Percentiles rank a stretch among this genome's conserved stretches.
phyloP scores from a whole-genome alignment of 2,329 filamentous ascomycete genomes.

The Diaporthe helianthi region DNA sequence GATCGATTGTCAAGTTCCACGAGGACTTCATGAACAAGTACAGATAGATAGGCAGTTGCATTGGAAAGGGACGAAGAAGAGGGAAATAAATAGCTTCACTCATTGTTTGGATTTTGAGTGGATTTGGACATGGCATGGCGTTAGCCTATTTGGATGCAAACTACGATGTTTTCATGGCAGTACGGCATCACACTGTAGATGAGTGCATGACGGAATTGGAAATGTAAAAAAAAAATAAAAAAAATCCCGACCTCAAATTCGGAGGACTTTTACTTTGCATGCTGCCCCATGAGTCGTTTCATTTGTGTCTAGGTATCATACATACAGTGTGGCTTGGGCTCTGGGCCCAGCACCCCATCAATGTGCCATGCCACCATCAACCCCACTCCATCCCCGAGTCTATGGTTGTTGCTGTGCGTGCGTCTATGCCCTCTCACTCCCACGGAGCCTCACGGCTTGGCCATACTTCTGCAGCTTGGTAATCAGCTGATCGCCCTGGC shows the following conservation, averaged over 20 bases:
- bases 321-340: constrained; percentile 24
- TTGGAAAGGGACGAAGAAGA: constrained; percentile 3
- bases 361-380: neutral
- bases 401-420: neutral
- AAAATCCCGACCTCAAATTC: neutral
- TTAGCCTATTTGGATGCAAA: constrained; percentile 9
- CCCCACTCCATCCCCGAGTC: neutral
- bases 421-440: constrained; percentile 84
- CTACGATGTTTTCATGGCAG: neutral
- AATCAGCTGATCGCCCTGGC: constrained; percentile 96
- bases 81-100: neutral
- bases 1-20: constrained; percentile 88
- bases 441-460: constrained; percentile 90
- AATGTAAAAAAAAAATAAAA: constrained; percentile 10
- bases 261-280: neutral
- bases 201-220: constrained; percentile 6
- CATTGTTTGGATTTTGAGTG: neutral
- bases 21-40: constrained; percentile 88
- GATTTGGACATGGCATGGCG: constrained; percentile 26
- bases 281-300: constrained; percentile 26
- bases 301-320: constrained; percentile 35
- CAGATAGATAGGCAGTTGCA: constrained; percentile 50
- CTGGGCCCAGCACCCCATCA: neutral
- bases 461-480: constrained; percentile 99
- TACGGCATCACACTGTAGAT: constrained; percentile 10